Conservation (phyloP, 305 asterid species). For the Nicotiana rustica region DNA sequence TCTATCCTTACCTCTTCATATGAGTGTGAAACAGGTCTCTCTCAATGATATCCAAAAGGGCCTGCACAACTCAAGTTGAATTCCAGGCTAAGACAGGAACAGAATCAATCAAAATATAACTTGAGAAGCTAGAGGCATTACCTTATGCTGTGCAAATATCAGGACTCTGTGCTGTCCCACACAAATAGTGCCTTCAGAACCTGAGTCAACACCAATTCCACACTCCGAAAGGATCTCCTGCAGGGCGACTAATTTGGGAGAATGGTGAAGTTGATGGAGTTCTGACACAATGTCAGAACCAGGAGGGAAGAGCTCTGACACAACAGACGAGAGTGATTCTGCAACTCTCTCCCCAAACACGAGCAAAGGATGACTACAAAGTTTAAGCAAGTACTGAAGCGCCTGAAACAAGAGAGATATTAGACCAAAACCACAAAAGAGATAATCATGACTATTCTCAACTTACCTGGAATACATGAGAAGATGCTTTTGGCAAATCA, state of each 20-base stretch:
- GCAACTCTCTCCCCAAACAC: conserved; percentile 83
- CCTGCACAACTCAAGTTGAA: conserved; percentile 59
- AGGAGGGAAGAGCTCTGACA: conserved; percentile 79
- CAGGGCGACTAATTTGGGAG: conserved; percentile 97
- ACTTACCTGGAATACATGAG: conserved; percentile 98
- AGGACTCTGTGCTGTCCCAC: conserved; percentile 94
- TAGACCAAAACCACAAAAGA: conserved; percentile 29
- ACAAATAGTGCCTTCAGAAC: conserved; percentile 75
- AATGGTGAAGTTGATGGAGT: conserved; percentile 86
- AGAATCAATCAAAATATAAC: conserved; percentile 42
- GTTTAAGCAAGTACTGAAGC: conserved; percentile 93
- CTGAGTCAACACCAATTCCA: conserved; percentile 93
- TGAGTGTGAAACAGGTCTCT: conserved; percentile 87
- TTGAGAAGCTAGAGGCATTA: conserved; percentile 43
- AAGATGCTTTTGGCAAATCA: conserved; percentile 74
- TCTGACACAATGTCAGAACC: conserved; percentile 70
- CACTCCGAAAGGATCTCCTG: conserved; percentile 99
- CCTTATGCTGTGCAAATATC: conserved; percentile 98
- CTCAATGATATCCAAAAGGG: conserved; percentile 89
- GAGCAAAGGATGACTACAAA: conserved; percentile 97
- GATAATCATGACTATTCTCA: conserved; percentile 17
- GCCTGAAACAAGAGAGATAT: conserved; percentile 66
- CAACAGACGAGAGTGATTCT: conserved; percentile 68
- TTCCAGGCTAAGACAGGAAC: conserved; percentile 28
- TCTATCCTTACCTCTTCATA: conserved; percentile 80